Evolutionary conservation across 768 basidiomycete species (phyloP).

Genomic region (Mycena crocata): DNA sequence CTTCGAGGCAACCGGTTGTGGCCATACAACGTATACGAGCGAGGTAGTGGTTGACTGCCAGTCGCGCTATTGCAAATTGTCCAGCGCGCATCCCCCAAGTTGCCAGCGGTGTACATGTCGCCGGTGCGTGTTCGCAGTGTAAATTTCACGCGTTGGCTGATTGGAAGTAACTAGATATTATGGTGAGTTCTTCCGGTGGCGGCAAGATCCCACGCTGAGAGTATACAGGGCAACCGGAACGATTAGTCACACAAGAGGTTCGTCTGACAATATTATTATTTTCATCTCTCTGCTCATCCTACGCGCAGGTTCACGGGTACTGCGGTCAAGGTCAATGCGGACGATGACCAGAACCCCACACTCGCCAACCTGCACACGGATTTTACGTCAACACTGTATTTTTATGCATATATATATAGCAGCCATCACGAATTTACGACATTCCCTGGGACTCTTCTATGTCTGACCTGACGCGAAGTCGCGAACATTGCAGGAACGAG

Average conservation of each 20-base stretch:
- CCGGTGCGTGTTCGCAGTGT: constrained; percentile 19
- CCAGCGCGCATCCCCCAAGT: constrained; percentile 22
- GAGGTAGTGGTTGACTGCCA: constrained; percentile 31
- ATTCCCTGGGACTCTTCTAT: neutral
- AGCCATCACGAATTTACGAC: constrained; percentile 30
- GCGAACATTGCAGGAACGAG: too few relatives aligned
- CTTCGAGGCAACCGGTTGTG: constrained; percentile 26
- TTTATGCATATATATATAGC: constrained; percentile 31
- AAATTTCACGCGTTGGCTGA: neutral
- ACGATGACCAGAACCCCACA: constrained; percentile 6
- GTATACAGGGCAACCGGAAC: constrained; percentile 26
- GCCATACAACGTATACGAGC: constrained; percentile 26
- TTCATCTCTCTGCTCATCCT: too few relatives aligned
- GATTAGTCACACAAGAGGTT: constrained; percentile 26
- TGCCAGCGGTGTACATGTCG: constrained; percentile 33
- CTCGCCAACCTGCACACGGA: constrained; percentile 10
- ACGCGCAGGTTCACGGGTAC: constrained; percentile 18
- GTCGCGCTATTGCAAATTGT: constrained; percentile 30
- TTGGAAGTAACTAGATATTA: constrained; percentile 23
- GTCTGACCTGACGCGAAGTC: too few relatives aligned
- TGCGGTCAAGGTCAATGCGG: constrained; percentile 27
- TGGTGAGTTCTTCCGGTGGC: constrained; percentile 17
- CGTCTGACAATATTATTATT: neutral
- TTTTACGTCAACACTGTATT: constrained; percentile 26
- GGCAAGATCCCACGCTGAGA: neutral